Evolutionary conservation across 106 monocot species (phyloP).

Genomic region (Platanthera guangdongensis): DNA sequence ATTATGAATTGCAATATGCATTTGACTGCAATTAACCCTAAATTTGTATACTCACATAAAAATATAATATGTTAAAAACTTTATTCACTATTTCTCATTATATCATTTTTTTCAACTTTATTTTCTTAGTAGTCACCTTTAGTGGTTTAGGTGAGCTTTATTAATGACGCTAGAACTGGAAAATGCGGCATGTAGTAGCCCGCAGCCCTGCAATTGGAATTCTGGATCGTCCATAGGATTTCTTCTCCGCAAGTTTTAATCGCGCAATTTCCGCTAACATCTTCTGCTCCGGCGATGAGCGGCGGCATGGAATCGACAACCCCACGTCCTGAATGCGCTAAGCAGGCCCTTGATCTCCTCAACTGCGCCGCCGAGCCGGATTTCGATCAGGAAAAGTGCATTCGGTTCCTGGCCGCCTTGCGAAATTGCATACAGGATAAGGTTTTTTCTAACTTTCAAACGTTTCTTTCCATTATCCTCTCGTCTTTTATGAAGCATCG

Average conservation of each 20-base stretch:
- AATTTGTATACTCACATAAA: too few relatives aligned
- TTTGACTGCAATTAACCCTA: too few relatives aligned
- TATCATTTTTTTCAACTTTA: too few relatives aligned
- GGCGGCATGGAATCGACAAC: slow-evolving; percentile 8
- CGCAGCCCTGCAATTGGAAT: background rate
- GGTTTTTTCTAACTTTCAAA: slow-evolving; percentile 10
- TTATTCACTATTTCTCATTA: too few relatives aligned
- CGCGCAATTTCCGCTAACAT: background rate
- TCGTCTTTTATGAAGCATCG: background rate
- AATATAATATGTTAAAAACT: too few relatives aligned
- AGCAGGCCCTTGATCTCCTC: slow-evolving; percentile 48
- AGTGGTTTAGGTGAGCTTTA: too few relatives aligned
- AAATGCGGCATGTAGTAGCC: background rate
- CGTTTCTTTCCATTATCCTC: background rate
- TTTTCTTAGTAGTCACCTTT: too few relatives aligned
- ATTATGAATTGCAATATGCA: too few relatives aligned
- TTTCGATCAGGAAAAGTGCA: slow-evolving; percentile 42
- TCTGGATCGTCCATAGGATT: background rate
- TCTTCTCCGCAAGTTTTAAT: background rate
- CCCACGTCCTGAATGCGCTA: slow-evolving; percentile 22
- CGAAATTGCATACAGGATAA: slow-evolving; percentile 30
- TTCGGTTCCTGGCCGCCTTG: slow-evolving; percentile 32
- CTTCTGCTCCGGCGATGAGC: background rate
- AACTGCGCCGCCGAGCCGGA: slow-evolving; percentile 36
- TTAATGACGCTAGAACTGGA: too few relatives aligned